Conservation (phyloP, 1,139 yeast genomes). For the Saccharomyces uvarum region DNA sequence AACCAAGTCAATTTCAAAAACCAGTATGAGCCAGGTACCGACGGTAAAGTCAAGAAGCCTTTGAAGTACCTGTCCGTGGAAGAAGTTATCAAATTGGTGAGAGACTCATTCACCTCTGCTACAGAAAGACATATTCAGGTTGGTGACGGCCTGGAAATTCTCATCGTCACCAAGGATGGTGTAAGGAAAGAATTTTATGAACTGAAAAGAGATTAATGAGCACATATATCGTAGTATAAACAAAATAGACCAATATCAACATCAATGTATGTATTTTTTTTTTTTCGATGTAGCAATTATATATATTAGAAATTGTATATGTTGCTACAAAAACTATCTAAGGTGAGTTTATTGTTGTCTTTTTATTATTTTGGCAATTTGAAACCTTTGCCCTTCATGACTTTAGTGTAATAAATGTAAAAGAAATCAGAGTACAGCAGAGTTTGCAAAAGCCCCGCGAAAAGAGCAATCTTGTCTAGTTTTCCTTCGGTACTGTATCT, state of each 20-base stretch:
- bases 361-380: constrained; percentile 60
- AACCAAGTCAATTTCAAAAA: constrained; percentile 94
- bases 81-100: constrained; percentile 78
- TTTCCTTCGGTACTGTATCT: constrained; percentile 60
- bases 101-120: constrained; percentile 91
- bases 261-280: constrained; percentile 1
- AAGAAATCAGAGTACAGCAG: constrained; percentile 88
- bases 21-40: constrained; percentile 72
- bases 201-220: constrained; percentile 69
- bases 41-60: constrained; percentile 56
- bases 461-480: constrained; percentile 62
- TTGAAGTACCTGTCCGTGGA: constrained; percentile 64
- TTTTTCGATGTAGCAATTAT: not conserved
- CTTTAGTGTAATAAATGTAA: constrained; percentile 78
- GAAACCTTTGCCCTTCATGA: constrained; percentile 73
- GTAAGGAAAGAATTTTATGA: constrained; percentile 76
- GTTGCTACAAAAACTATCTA: not conserved
- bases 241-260: not conserved
- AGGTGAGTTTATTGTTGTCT: not conserved
- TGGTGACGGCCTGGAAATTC: constrained; percentile 89
- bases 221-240: not conserved
- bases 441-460: constrained; percentile 82
- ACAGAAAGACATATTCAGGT: constrained; percentile 97
- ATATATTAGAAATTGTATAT: not conserved
- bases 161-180: constrained; percentile 90